Conservation (phyloP, 164 flowering plant species). For the Piper longum region DNA sequence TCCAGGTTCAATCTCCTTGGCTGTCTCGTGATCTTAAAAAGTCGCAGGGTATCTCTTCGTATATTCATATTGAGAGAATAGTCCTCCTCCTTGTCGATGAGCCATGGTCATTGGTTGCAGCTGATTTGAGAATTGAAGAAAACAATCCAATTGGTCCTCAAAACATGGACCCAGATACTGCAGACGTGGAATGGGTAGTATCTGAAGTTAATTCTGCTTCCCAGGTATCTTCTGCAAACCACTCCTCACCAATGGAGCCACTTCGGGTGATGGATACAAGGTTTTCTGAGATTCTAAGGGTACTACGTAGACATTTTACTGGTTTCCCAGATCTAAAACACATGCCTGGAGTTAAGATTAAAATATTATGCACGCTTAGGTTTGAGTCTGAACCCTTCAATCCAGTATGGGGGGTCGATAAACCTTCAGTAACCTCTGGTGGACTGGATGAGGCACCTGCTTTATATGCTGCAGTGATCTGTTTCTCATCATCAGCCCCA, state of each 20-base stretch:
- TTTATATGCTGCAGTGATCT: constrained; percentile 66
- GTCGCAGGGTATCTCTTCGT: constrained; percentile 48
- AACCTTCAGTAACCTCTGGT: constrained; percentile 15
- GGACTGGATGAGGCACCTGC: constrained; percentile 57
- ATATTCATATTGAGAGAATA: constrained; percentile 54
- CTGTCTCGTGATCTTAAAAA: constrained; percentile 33
- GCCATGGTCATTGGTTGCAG: constrained; percentile 67
- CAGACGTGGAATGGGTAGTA: constrained; percentile 15
- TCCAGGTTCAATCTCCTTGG: constrained; percentile 42
- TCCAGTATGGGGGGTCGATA: constrained; percentile 32
- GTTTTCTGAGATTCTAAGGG: constrained; percentile 43
- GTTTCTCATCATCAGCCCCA: constrained; percentile 71
- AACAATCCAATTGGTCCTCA: constrained; percentile 20
- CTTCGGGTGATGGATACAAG: constrained; percentile 82
- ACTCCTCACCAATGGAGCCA: constrained; percentile 30
- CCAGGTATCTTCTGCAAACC: constrained; percentile 16
- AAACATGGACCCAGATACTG: constrained; percentile 21
- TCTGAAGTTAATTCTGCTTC: constrained; percentile 14
- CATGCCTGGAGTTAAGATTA: constrained; percentile 69
- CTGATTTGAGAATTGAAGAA: constrained; percentile 26
- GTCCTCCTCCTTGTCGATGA: constrained; percentile 66
- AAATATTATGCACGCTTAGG: constrained; percentile 47
- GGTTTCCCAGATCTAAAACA: constrained; percentile 75
- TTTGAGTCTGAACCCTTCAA: constrained; percentile 60
- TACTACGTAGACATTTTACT: constrained; percentile 61